Percentiles rank a stretch among this genome's conserved stretches.
phyloP scores from a whole-genome alignment of 2,329 filamentous ascomycete genomes.

The Pyrenochaeta sp. region DNA sequence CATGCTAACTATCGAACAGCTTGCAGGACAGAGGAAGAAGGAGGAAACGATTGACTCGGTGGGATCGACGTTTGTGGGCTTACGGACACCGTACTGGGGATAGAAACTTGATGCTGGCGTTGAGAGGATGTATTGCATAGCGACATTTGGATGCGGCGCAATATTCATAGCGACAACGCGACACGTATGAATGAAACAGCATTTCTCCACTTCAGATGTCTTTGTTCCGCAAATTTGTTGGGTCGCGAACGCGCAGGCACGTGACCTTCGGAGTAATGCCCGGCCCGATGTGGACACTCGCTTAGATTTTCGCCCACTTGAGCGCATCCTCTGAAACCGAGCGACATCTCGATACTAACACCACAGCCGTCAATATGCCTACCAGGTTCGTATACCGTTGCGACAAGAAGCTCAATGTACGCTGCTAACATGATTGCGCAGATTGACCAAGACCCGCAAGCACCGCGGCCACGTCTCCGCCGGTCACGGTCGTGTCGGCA shows the following conservation, averaged over 20 bases:
- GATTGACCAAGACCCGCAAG: slow-evolving; percentile 45
- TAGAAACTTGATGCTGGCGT: slow-evolving; percentile 19
- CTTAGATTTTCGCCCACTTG: slow-evolving; percentile 25
- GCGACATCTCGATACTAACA: slow-evolving; percentile 32
- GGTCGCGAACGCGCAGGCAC: slow-evolving; percentile 5
- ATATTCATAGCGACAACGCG: slow-evolving; percentile 12
- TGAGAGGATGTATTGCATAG: slow-evolving; percentile 38
- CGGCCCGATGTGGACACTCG: slow-evolving; percentile 20
- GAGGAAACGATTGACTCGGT: slow-evolving; percentile 61
- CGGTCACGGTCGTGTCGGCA: slow-evolving; percentile 98
- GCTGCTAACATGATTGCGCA: slow-evolving; percentile 11
- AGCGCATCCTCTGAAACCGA: background rate
- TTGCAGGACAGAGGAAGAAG: slow-evolving; percentile 74
- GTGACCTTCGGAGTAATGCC: slow-evolving; percentile 7
- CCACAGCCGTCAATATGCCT: slow-evolving; percentile 43
- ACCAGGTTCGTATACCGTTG: slow-evolving; percentile 30
- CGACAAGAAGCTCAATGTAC: background rate
- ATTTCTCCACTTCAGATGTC: background rate
- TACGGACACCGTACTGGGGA: slow-evolving; percentile 53
- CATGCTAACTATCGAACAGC: slow-evolving; percentile 44
- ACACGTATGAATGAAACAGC: slow-evolving; percentile 9
- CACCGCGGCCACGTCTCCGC: slow-evolving; percentile 94
- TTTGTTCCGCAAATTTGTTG: background rate
- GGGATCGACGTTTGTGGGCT: slow-evolving; percentile 48
- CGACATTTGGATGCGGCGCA: slow-evolving; percentile 18